Percentiles rank a stretch among this genome's conserved stretches.
Evolutionary conservation across 2,329 filamentous ascomycete genomes (phyloP).

Genomic region (Niveomyces coronatus): DNA sequence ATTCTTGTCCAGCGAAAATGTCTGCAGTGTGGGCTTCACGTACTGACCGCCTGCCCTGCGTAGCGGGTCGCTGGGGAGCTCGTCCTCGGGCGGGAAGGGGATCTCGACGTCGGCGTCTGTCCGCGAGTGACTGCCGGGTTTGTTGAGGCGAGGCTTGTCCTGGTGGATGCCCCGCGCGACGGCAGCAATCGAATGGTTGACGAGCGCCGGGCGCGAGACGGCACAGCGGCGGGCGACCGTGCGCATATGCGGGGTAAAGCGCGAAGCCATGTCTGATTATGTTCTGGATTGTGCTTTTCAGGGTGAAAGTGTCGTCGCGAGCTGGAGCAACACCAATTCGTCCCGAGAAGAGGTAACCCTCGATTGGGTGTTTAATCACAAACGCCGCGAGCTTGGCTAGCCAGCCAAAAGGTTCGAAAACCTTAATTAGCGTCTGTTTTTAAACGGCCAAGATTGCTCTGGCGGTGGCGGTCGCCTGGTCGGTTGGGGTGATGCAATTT

Average conservation of each 20-base stretch:
- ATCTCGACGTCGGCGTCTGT: slow-evolving; percentile 71
- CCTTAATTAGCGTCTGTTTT: too few species aligned
- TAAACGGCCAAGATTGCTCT: too few species aligned
- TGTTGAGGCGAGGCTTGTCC: slow-evolving; percentile 25
- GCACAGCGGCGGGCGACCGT: slow-evolving; percentile 18
- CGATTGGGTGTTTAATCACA: too few species aligned
- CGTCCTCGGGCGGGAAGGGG: slow-evolving; percentile 64
- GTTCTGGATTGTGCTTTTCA: too few species aligned
- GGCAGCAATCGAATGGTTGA: slow-evolving; percentile 16
- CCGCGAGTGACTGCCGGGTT: slow-evolving; percentile 59
- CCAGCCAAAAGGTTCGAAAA: too few species aligned
- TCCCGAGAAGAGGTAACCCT: too few species aligned
- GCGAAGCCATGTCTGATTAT: slow-evolving; percentile 12
- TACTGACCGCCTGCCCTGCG: slow-evolving; percentile 72
- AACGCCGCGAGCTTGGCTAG: too few species aligned
- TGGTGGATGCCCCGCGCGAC: slow-evolving; percentile 22
- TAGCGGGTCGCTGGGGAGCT: slow-evolving; percentile 60
- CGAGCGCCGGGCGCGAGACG: slow-evolving; percentile 10
- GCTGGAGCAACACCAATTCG: too few species aligned
- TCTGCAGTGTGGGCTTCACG: slow-evolving; percentile 73
- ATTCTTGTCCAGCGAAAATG: slow-evolving; percentile 77
- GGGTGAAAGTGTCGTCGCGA: too few species aligned
- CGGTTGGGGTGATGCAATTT: too few species aligned
- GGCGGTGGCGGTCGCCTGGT: too few species aligned
- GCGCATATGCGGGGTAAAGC: slow-evolving; percentile 19